These are phyloP conservation scores for Aspergillus fijiensis DNA, from an alignment of 2,329 filamentous ascomycete genomes.

Conservation along the genomic window DNA sequence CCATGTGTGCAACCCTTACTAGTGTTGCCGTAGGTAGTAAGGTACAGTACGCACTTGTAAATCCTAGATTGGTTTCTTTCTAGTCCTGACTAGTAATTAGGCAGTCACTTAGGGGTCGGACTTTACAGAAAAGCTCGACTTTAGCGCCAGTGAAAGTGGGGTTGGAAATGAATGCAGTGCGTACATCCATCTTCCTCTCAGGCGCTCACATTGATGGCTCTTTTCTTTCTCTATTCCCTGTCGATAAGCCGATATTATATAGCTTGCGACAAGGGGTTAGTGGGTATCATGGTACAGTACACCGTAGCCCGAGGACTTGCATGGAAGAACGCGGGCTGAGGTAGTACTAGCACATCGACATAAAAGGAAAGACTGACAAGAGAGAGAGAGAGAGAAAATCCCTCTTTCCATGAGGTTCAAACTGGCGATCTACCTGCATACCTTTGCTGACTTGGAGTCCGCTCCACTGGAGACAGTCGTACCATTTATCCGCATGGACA, in stretches of 20 bases:
- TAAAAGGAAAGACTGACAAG: not conserved
- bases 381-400: not conserved
- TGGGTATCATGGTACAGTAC: not conserved
- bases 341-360: not conserved
- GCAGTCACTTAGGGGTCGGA: not conserved
- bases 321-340: not conserved
- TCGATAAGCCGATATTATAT: not conserved
- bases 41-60: not conserved
- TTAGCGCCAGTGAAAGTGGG: not conserved
- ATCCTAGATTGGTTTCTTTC: not conserved
- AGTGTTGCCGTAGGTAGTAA: not conserved
- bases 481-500: not conserved
- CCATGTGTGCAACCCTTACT: not conserved
- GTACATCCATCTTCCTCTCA: not conserved
- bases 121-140: not conserved
- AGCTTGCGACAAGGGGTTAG: not conserved
- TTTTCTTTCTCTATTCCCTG: not conserved
- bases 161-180: not conserved
- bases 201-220: not conserved
- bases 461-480: not conserved
- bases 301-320: not conserved
- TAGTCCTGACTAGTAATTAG: conserved; percentile 1
- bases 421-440: not conserved
- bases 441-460: not conserved
- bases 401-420: not conserved